Evolutionary conservation across 1,284 basidiomycete genomes (phyloP).

Genomic region (Ceratobasidium sp.): DNA sequence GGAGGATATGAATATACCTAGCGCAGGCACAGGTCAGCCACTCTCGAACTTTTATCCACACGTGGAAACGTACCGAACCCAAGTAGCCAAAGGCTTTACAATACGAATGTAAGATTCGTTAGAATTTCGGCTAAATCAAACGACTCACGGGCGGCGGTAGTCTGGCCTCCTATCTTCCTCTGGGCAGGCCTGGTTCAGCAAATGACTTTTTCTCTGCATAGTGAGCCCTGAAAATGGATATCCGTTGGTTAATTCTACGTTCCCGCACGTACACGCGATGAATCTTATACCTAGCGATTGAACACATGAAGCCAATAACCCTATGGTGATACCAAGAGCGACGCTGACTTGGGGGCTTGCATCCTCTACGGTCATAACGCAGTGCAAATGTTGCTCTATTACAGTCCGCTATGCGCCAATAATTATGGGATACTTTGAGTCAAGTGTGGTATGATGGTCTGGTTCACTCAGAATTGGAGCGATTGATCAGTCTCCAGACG

Average conservation of each 20-base stretch:
- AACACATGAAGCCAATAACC: conserved; percentile 85
- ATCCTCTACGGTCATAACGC: conserved; percentile 32
- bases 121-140: not conserved
- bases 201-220: conserved; percentile 92
- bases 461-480: not conserved
- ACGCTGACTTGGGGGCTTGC: conserved; percentile 55
- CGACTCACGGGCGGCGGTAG: conserved; percentile 76
- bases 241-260: not conserved
- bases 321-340: conserved; percentile 67
- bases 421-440: not conserved
- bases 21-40: conserved; percentile 1
- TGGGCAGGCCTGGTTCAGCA: conserved; percentile 79
- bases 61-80: conserved; percentile 65
- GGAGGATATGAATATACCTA: conserved; percentile 78
- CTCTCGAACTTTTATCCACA: not conserved
- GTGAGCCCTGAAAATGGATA: conserved; percentile 65
- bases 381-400: not conserved
- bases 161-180: conserved; percentile 68
- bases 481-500: not conserved
- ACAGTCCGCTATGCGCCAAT: not conserved
- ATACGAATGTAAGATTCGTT: conserved; percentile 15
- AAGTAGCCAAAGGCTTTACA: conserved; percentile 73
- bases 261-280: conserved; percentile 4
- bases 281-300: conserved; percentile 71
- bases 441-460: conserved; percentile 20